Evolutionary conservation across 2,329 filamentous ascomycete genomes (phyloP), one percentile per base, ranked within the genome.

Genomic region (Aureobasidium mangrovei): DNA sequence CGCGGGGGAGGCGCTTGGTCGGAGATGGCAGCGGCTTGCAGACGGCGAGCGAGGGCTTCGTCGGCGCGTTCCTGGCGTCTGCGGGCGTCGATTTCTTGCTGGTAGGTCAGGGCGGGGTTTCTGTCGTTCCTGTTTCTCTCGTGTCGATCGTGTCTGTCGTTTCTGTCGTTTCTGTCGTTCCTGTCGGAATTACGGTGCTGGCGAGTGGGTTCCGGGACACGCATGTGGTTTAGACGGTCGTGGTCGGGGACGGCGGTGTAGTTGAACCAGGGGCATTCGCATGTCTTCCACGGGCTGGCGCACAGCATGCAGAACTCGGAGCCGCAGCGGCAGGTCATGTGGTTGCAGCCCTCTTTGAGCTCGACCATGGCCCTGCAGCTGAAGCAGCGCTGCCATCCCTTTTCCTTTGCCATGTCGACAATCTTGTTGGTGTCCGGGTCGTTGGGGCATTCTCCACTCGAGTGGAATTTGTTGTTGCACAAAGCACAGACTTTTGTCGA

Each of bases 271-370:
- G 86, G 84, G 60, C 89, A 95, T 52, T 86, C 82, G 64, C 89
- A 95, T 1, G 77, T 83, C 70, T 88, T 91, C 88, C 89, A 94
- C 62, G 86, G 86, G 32, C 74, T 66, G 26, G 86, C 89, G 65
- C 90, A 95, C 28, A 88, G 78, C 80, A 93, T 90, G 71, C 90
- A 95, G 64, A 94, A 94, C 62, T 94, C 80, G 29, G 87, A 87
- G 53, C 81, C 84, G 64, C 90, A 95, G 54, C 83, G 86, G 67
- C 89, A 95, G 29, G 82, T 89, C 81, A 94, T 91, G 66, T 91
- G 89, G 70, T 91, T 91, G 69, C 86, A 90, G 42, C 88, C 88
- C 67, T 91, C 86, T 61, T 85, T 85, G 47, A 89, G 72, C 67
- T 94, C 86, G 42, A 94, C 85, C 74, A 87, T 77, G 38, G 79